Conservation (phyloP, 129 eudicot genomes). For the Gnaphalium uliginosum region DNA sequence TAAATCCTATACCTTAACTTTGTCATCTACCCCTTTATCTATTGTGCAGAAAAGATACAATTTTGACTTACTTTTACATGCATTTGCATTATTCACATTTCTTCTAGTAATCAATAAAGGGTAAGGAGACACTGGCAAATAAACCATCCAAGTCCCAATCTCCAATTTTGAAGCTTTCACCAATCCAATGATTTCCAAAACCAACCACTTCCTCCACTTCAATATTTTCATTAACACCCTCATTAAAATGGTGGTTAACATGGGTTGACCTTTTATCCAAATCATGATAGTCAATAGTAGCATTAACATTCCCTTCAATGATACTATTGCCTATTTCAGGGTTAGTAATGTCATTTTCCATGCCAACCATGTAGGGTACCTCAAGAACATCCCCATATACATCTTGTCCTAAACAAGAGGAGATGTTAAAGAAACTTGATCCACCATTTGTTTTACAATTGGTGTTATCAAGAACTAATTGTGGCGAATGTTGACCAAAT, state of each 20-base stretch:
- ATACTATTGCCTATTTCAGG: conserved; percentile 37
- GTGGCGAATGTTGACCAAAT: conserved; percentile 51
- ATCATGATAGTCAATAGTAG: conserved; percentile 26
- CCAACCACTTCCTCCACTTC: conserved; percentile 59
- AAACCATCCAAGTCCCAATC: conserved; percentile 86
- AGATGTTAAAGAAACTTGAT: conserved; percentile 32
- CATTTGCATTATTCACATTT: conserved; percentile 11
- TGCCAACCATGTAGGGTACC: conserved; percentile 47
- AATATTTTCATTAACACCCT: conserved; percentile 34
- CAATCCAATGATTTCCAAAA: conserved; percentile 60
- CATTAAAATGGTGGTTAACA: conserved; percentile 32
- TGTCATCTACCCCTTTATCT: conserved; percentile 9
- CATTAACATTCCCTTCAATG: conserved; percentile 18
- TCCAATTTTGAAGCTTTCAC: conserved; percentile 66
- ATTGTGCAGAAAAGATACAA: conserved; percentile 12
- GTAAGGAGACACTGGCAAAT: conserved; percentile 68
- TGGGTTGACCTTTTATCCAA: conserved; percentile 36
- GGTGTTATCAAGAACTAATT: conserved; percentile 27
- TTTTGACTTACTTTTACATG: conserved; percentile 10
- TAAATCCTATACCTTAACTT: not conserved
- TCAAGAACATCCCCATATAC: conserved; percentile 40
- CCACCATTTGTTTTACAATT: conserved; percentile 27
- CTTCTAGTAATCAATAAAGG: conserved; percentile 65
- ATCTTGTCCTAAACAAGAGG: conserved; percentile 32
- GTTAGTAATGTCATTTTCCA: conserved; percentile 54